Conservation (phyloP, 202 grass and related monocot genomes). For the Tripidium arundinaceum region DNA sequence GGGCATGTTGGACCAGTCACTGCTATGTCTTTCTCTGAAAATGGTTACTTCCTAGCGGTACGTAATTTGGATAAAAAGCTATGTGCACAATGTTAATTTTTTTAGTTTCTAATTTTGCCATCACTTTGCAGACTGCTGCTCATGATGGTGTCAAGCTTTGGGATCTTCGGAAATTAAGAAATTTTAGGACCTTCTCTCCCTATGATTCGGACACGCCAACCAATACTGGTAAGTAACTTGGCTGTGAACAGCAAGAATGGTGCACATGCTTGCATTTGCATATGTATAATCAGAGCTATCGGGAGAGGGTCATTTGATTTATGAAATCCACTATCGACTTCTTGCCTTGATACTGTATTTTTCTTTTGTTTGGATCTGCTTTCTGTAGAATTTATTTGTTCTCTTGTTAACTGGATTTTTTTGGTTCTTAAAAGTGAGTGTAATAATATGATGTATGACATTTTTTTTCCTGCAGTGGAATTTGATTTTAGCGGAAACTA, state of each 20-base stretch:
- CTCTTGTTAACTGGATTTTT: background rate
- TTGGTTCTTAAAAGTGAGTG: background rate
- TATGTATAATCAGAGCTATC: background rate
- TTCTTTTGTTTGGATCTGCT: background rate
- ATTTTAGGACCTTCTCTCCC: conserved; percentile 81
- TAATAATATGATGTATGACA: conserved; percentile 6
- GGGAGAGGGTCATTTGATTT: background rate
- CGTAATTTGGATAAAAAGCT: conserved; percentile 5
- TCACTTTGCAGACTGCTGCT: conserved; percentile 67
- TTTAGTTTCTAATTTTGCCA: conserved; percentile 23
- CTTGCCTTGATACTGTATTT: background rate
- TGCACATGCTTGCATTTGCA: background rate
- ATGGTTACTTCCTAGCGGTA: conserved; percentile 98
- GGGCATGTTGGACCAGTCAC: conserved; percentile 84
- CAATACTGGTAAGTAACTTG: conserved; percentile 64
- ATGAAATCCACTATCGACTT: background rate
- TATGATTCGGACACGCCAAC: conserved; percentile 84
- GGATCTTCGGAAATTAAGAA: conserved; percentile 94
- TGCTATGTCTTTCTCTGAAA: conserved; percentile 95
- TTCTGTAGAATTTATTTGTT: conserved; percentile 1
- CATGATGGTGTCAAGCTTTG: conserved; percentile 96
- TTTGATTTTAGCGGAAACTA: conserved; percentile 93
- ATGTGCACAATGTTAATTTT: background rate
- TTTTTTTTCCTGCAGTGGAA: conserved; percentile 64
- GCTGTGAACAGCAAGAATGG: background rate